Evolutionary conservation across 2,329 filamentous ascomycete species (phyloP).

Genomic region (Ramichloridium luteum): DNA sequence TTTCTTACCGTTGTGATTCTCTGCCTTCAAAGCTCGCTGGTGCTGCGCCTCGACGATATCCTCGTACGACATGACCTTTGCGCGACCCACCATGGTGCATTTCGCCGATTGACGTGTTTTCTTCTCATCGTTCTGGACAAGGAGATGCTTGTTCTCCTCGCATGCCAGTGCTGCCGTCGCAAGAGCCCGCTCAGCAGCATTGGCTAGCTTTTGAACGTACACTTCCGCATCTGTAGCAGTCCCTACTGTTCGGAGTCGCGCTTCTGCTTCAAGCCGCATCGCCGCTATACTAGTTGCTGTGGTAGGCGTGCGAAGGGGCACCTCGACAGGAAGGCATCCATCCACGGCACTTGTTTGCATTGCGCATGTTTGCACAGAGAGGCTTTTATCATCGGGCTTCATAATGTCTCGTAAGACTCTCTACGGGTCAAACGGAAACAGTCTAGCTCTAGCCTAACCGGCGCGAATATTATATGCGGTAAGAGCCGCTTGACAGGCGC

Average conservation of each 20-base stretch:
- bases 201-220: too few relatives aligned
- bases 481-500: conserved; percentile 14
- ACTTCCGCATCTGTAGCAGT: too few relatives aligned
- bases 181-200: conserved; percentile 18
- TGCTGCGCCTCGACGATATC: not conserved
- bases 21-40: too few relatives aligned
- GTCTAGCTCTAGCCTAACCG: conserved; percentile 15
- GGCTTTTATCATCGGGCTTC: not conserved
- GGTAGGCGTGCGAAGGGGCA: too few relatives aligned
- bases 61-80: conserved; percentile 9
- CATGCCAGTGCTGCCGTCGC: conserved; percentile 5
- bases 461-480: conserved; percentile 18
- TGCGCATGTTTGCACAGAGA: too few relatives aligned
- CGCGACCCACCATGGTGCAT: conserved; percentile 7
- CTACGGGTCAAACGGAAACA: conserved; percentile 17
- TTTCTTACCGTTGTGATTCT: too few relatives aligned
- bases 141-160: conserved; percentile 4
- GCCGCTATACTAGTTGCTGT: too few relatives aligned
- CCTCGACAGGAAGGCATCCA: too few relatives aligned
- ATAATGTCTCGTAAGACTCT: conserved; percentile 12
- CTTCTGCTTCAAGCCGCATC: too few relatives aligned
- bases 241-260: too few relatives aligned
- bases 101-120: conserved; percentile 4
- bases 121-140: conserved; percentile 5
- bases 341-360: too few relatives aligned